A percentile compares a stretch with the other conserved stretches of the same genome.
Evolutionary conservation across 2,329 filamentous ascomycete genomes (phyloP).

Genomic region (Fusarium compactum): DNA sequence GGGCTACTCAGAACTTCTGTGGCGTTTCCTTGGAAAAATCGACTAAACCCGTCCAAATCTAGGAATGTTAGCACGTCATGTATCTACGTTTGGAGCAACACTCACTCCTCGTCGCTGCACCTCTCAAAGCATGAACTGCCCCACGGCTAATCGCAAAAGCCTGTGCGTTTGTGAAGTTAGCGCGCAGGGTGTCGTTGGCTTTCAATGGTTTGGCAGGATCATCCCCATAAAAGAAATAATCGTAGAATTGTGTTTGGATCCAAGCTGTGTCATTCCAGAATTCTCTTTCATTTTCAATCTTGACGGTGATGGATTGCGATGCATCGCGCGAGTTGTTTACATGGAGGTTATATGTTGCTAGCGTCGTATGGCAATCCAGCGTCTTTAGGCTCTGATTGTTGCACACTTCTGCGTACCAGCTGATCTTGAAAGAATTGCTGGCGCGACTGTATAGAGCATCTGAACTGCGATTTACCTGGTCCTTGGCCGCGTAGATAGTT

Average conservation of each 20-base stretch:
- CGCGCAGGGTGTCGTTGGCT: background rate
- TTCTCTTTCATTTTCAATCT: background rate
- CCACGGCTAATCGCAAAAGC: background rate
- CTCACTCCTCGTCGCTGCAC: background rate
- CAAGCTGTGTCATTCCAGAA: background rate
- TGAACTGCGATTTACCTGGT: background rate
- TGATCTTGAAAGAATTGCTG: background rate
- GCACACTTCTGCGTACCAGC: background rate
- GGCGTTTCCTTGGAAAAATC: background rate
- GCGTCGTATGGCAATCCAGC: background rate
- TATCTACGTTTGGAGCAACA: background rate
- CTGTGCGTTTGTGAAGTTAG: background rate
- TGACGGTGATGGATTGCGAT: background rate
- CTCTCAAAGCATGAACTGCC: background rate
- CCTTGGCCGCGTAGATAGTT: background rate
- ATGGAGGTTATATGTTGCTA: background rate
- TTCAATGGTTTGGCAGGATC: no score
- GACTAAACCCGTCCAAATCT: background rate
- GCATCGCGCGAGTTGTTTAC: background rate
- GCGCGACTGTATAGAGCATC: background rate
- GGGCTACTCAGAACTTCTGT: background rate
- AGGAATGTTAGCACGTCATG: background rate
- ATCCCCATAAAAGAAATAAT: background rate
- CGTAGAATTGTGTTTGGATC: background rate
- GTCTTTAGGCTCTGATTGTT: background rate